phyloP scores from a whole-genome alignment of 176 grass and related monocot species.

The Oryza australiensis region DNA sequence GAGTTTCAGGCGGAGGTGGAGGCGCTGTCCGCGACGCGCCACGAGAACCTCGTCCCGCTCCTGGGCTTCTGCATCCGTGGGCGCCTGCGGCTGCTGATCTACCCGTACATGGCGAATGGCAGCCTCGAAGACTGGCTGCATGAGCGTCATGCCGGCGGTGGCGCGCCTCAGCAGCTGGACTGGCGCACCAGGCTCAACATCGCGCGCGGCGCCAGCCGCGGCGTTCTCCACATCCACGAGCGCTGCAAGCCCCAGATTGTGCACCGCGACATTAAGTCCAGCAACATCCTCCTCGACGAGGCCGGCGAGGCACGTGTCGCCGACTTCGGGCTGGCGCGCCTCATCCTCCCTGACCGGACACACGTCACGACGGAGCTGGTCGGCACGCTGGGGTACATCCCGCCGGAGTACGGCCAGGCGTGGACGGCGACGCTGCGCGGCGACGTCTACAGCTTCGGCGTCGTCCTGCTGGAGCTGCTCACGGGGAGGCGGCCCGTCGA shows the following conservation, averaged over 20 bases:
- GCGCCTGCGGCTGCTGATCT: conserved; percentile 43
- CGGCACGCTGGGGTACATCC: conserved; percentile 60
- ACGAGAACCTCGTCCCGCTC: conserved; percentile 59
- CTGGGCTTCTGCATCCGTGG: conserved; percentile 57
- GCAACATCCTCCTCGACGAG: conserved; percentile 75
- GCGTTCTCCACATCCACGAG: conserved; percentile 60
- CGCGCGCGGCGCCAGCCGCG: conserved; percentile 43
- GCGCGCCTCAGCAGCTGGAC: not conserved
- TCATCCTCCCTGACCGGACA: conserved; percentile 38
- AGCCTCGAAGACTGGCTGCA: conserved; percentile 60
- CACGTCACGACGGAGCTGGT: conserved; percentile 65
- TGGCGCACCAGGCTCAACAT: conserved; percentile 49
- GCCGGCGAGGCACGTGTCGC: conserved; percentile 38
- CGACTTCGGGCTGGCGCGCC: conserved; percentile 57
- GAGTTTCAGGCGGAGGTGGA: conserved; percentile 63
- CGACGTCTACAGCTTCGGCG: conserved; percentile 88
- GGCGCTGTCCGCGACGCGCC: conserved; percentile 42
- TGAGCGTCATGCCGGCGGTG: not conserved
- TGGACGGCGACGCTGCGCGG: conserved; percentile 63
- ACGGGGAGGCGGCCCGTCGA: conserved; percentile 55
- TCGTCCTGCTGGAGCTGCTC: conserved; percentile 87
- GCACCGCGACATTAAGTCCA: conserved; percentile 59
- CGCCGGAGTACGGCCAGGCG: conserved; percentile 61
- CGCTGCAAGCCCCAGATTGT: conserved; percentile 62
- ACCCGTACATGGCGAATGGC: conserved; percentile 67